A percentile compares a stretch with the other conserved stretches of the same genome.
Evolutionary conservation across 306 rosid genomes (phyloP).

Genomic region (Ammopiptanthus mongolicus): DNA sequence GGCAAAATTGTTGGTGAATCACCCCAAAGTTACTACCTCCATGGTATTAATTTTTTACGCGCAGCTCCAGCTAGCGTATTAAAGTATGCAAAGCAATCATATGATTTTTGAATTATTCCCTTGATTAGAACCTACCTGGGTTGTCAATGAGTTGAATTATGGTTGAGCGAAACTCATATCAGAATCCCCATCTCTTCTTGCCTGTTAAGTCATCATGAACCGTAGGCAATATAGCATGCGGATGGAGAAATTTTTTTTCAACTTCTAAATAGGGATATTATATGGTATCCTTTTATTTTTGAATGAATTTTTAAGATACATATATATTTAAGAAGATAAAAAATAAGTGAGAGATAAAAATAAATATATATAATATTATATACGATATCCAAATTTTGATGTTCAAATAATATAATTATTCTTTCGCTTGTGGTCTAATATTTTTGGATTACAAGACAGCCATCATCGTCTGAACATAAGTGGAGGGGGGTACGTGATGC

Average conservation of each 20-base stretch:
- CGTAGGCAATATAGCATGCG: no score
- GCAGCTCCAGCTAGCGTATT: background rate
- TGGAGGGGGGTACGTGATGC: no score
- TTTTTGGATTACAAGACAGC: slow-evolving; percentile 2
- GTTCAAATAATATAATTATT: no score
- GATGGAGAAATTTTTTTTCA: no score
- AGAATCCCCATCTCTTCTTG: slow-evolving; percentile 17
- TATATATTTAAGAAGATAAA: no score
- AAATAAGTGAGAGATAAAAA: no score
- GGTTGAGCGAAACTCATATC: slow-evolving; percentile 2
- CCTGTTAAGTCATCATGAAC: slow-evolving; percentile 22
- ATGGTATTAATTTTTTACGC: background rate
- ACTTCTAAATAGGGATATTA: no score
- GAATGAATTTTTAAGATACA: no score
- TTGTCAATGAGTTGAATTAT: slow-evolving; percentile 16
- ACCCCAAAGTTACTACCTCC: background rate
- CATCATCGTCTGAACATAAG: slow-evolving; percentile 27
- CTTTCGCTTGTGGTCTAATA: no score
- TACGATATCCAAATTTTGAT: no score
- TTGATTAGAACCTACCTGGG: background rate
- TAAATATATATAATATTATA: no score
- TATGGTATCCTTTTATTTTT: no score
- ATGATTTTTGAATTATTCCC: slow-evolving; percentile 13
- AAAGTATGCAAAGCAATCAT: slow-evolving; percentile 26
- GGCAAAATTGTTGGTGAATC: slow-evolving; percentile 1